Evolutionary conservation across 257 asterid species (phyloP).

Genomic region (Paulownia fortunei): DNA sequence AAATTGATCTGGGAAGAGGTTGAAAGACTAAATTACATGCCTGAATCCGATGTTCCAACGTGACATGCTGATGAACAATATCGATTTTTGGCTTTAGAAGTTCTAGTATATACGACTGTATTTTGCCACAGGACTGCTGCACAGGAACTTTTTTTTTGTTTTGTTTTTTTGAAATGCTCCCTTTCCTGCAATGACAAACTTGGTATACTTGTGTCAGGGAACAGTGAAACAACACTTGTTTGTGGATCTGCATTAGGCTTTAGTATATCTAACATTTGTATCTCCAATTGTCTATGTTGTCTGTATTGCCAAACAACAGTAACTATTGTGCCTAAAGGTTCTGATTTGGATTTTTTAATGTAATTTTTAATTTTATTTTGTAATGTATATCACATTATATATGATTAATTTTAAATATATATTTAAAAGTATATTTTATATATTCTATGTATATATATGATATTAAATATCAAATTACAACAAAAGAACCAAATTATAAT

Average conservation of each 20-base stretch:
- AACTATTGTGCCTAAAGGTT: too few species aligned
- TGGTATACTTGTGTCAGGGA: conserved; percentile 17
- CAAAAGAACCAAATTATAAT: too few species aligned
- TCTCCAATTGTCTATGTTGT: neutral
- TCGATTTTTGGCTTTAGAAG: conserved; percentile 27
- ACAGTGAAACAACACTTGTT: neutral
- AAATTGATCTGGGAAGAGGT: conserved; percentile 78
- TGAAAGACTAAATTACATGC: conserved; percentile 50
- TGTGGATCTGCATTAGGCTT: conserved; percentile 1
- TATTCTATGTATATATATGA: too few species aligned
- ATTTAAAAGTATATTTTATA: too few species aligned
- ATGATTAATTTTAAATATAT: too few species aligned
- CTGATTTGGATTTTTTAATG: too few species aligned
- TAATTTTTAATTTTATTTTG: too few species aligned
- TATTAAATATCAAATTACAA: too few species aligned
- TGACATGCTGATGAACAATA: conserved; percentile 23
- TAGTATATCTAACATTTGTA: neutral
- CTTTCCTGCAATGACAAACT: conserved; percentile 1
- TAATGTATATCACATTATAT: too few species aligned
- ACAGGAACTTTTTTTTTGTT: conserved; percentile 12
- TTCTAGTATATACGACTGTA: conserved; percentile 30
- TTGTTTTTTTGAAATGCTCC: conserved; percentile 28
- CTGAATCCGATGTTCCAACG: conserved; percentile 49
- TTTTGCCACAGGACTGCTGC: conserved; percentile 34
- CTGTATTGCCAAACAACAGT: neutral